Evolutionary conservation across 1,284 basidiomycete species (phyloP).

Genomic region (Ceratobasidium sp.): DNA sequence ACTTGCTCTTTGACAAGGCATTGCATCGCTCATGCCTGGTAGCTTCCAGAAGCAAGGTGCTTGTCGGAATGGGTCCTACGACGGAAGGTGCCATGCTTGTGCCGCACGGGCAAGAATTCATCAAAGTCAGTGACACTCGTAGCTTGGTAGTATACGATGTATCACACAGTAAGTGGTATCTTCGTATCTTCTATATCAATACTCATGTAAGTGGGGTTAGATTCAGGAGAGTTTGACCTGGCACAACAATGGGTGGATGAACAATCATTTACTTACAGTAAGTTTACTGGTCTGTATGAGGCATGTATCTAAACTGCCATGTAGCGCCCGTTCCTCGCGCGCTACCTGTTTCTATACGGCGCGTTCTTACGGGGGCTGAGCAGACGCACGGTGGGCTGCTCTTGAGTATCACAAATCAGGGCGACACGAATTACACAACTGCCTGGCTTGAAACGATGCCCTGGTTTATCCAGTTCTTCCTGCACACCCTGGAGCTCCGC

Average conservation of each 20-base stretch:
- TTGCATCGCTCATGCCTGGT: conserved; percentile 70
- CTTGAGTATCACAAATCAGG: conserved; percentile 73
- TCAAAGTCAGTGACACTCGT: conserved; percentile 40
- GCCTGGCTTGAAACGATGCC: conserved; percentile 92
- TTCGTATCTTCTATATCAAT: conserved; percentile 8
- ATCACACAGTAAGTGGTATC: conserved; percentile 53
- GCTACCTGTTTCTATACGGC: conserved; percentile 67
- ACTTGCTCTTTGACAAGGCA: conserved; percentile 72
- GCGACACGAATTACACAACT: conserved; percentile 58
- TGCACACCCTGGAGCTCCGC: conserved; percentile 75
- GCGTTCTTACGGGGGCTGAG: conserved; percentile 76
- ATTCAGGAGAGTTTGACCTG: conserved; percentile 59
- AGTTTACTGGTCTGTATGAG: conserved; percentile 43
- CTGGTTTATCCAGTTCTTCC: conserved; percentile 88
- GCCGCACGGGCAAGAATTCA: conserved; percentile 25
- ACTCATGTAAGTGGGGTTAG: conserved; percentile 45
- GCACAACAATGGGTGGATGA: conserved; percentile 64
- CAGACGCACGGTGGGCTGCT: conserved; percentile 80
- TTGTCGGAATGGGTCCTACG: conserved; percentile 50
- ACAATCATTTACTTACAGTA: conserved; percentile 63
- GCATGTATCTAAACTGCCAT: conserved; percentile 5
- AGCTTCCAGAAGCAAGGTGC: conserved; percentile 61
- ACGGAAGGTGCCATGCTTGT: conserved; percentile 21
- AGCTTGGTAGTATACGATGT: conserved; percentile 59
- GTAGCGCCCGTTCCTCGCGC: conserved; percentile 50